Percentiles rank a stretch among this genome's conserved stretches.
Conservation (phyloP, 352 stramenopile species). For the Pythium insidiosum region DNA sequence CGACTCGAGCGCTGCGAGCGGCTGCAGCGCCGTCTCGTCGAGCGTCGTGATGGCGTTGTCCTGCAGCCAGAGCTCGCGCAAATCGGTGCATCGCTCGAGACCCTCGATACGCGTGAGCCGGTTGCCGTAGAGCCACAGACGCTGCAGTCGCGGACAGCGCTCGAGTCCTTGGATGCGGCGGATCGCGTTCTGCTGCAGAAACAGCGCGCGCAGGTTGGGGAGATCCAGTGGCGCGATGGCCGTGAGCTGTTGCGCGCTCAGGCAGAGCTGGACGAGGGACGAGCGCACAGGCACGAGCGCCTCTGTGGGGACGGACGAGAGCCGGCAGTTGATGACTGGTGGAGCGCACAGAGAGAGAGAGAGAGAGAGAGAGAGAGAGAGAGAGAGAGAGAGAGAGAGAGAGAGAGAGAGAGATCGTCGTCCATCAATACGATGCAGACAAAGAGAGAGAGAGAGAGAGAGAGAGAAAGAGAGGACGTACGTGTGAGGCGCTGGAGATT, state of each 20-base stretch:
- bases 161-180: slow-evolving; percentile 63
- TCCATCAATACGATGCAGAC: no score
- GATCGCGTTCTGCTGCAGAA: slow-evolving; percentile 80
- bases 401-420: no score
- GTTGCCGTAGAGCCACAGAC: slow-evolving; percentile 78
- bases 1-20: slow-evolving; percentile 61
- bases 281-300: slow-evolving; percentile 36
- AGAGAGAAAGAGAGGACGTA: no score
- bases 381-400: no score
- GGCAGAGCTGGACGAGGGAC: slow-evolving; percentile 71
- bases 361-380: no score
- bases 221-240: slow-evolving; percentile 49
- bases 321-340: slow-evolving; percentile 77
- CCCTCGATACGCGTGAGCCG: slow-evolving; percentile 49
- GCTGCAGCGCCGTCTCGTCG: slow-evolving; percentile 25
- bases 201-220: slow-evolving; percentile 55
- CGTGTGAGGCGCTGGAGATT: slow-evolving; percentile 45
- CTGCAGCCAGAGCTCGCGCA: slow-evolving; percentile 83
- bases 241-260: slow-evolving; percentile 61
- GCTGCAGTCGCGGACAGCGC: slow-evolving; percentile 57
- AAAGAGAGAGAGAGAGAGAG: no score
- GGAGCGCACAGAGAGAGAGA: no score
- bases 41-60: slow-evolving; percentile 62
- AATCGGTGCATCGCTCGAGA: slow-evolving; percentile 47
- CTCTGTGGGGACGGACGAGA: slow-evolving; percentile 29